Conservation (phyloP, 164 flowering plant species). For the Aristolochia contorta region DNA sequence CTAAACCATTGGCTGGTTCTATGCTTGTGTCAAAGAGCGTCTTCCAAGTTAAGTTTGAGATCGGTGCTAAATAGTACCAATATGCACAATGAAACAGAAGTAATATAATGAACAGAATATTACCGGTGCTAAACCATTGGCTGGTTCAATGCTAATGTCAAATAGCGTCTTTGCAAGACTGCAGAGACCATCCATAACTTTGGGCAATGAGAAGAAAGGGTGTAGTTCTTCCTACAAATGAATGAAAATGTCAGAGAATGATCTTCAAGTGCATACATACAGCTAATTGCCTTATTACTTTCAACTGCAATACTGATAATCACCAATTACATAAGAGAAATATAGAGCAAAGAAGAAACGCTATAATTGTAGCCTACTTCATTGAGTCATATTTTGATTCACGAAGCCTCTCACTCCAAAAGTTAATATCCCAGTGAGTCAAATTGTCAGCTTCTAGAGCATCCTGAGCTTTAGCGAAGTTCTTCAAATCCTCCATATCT, state of each 20-base stretch:
- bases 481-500: slow-evolving; percentile 84
- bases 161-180: slow-evolving; percentile 77
- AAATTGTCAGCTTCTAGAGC: slow-evolving; percentile 76
- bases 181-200: slow-evolving; percentile 96
- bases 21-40: no score
- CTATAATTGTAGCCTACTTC: slow-evolving; percentile 36
- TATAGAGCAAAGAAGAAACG: no score
- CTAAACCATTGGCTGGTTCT: no score
- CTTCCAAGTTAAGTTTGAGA: no score
- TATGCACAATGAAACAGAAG: no score
- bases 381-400: slow-evolving; percentile 88
- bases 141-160: slow-evolving; percentile 68
- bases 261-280: not conserved
- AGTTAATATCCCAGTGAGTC: slow-evolving; percentile 76
- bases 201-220: slow-evolving; percentile 91
- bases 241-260: not conserved
- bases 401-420: slow-evolving; percentile 99
- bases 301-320: not conserved
- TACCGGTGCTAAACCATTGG: slow-evolving; percentile 94
- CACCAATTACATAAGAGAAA: not conserved
- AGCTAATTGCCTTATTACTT: not conserved
- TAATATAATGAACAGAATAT: no score
- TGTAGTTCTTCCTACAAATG: slow-evolving; percentile 80
- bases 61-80: no score
- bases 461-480: slow-evolving; percentile 59